Base-by-base conservation (phyloP, 352 stramenopile genomes). In the Phytophthora pini region DNA sequence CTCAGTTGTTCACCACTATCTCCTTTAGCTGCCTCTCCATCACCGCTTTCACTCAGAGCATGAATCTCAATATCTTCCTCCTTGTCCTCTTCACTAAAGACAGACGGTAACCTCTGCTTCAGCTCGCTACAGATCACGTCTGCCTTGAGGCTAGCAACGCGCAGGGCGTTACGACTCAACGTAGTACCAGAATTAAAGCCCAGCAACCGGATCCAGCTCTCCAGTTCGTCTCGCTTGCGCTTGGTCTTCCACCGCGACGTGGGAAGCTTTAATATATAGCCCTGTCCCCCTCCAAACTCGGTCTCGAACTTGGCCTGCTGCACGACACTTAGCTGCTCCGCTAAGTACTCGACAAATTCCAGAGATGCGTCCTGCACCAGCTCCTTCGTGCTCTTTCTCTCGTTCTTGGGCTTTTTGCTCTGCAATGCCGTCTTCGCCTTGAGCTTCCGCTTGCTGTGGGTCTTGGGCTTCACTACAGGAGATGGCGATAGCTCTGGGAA, bases 51-150 rank as follows among this genome's bases (percentile, higher is more conserved):
- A 54, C 5, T 11, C 46, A 24, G 26, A 20, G 2, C 29, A 15
- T 46, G n/a, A 7, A 9, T 45, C 40, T 22, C 29, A 34, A 36
- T 9, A 36, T 52, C 44, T 13, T 53, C 41, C 5, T 60, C 41
- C 8, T 60, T 57, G 4, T 44, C 50, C 15, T 11, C 44, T 38
- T 8, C 54, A 13, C 43, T 69, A 12, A 61, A 10, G 34, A 62
- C 32, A 7, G 46, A 65, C 13, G 71, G 53, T 31, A 77, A 56
- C 20, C 78, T 68, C 24, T 47, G 68, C 44, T 68, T 77, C 5
- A 93, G 55, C 41, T 88, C 84, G 31, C 54, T 68, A 5, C 83
- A 40, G 31, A 94, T 82, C 46, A 87, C 74, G 20, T 90, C 76
- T 0, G 80, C 84, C 29, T 89, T 87, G 10, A 89, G 62, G 50